Percentiles rank a stretch among this genome's conserved stretches.
Evolutionary conservation across 2,329 filamentous ascomycete genomes (phyloP).

Genomic region (Ceratocystis albifundus): DNA sequence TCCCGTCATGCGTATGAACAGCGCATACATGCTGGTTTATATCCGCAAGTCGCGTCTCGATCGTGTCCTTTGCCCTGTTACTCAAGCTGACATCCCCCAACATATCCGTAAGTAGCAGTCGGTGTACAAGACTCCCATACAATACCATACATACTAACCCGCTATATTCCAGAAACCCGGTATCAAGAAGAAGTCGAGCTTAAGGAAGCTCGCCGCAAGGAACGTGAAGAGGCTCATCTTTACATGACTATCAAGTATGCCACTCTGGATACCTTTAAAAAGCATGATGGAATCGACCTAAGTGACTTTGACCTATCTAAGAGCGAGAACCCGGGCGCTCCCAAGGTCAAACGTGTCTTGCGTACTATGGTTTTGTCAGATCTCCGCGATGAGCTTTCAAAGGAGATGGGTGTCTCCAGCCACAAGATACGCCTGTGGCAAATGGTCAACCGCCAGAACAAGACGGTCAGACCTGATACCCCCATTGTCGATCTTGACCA

Average conservation of each 20-base stretch:
- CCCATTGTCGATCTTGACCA: slow-evolving; percentile 67
- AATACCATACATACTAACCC: neutral
- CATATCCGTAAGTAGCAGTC: slow-evolving; percentile 16
- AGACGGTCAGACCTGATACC: slow-evolving; percentile 82
- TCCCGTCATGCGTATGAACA: slow-evolving; percentile 56
- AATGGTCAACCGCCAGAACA: slow-evolving; percentile 98
- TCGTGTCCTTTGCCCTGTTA: slow-evolving; percentile 64
- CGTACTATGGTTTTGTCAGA: slow-evolving; percentile 66
- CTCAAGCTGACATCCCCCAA: slow-evolving; percentile 62
- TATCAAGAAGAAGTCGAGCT: slow-evolving; percentile 72
- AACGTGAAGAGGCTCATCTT: slow-evolving; percentile 86
- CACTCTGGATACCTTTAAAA: slow-evolving; percentile 66
- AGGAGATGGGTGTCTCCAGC: slow-evolving; percentile 56
- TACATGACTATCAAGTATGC: slow-evolving; percentile 79
- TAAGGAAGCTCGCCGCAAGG: slow-evolving; percentile 66
- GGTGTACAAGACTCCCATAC: neutral
- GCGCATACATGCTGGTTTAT: slow-evolving; percentile 98
- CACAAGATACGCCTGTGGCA: slow-evolving; percentile 75
- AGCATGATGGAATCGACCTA: slow-evolving; percentile 76
- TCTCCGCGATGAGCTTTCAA: slow-evolving; percentile 57
- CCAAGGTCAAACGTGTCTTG: slow-evolving; percentile 60
- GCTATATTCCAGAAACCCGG: slow-evolving; percentile 44
- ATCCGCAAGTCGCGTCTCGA: slow-evolving; percentile 80
- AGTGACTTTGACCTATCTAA: slow-evolving; percentile 42
- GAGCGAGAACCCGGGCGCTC: slow-evolving; percentile 45